Conservation (phyloP, 208 protist genomes). For the Paratrypanosoma confusum region DNA sequence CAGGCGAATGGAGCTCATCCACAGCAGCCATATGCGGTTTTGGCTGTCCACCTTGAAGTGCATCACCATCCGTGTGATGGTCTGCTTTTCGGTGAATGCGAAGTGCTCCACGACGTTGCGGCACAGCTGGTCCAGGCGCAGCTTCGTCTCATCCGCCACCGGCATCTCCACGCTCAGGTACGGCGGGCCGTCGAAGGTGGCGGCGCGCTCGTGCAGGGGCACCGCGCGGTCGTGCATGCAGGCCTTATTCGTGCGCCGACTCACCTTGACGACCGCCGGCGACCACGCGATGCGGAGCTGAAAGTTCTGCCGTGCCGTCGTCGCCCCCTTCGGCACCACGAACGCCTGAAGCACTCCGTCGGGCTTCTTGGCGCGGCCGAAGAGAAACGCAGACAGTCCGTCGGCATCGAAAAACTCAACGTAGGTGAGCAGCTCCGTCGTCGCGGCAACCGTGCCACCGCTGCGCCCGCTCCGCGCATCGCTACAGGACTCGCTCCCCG, state of each 20-base stretch:
- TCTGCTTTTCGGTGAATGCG: constrained; percentile 69
- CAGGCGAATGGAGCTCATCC: constrained; percentile 69
- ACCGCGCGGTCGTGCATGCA: constrained; percentile 48
- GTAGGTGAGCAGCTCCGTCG: constrained; percentile 44
- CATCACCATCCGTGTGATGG: constrained; percentile 66
- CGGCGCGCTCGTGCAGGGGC: constrained; percentile 33
- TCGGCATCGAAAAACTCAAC: constrained; percentile 79
- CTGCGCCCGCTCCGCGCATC: constrained; percentile 7
- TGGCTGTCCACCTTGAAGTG: constrained; percentile 77
- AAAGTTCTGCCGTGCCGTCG: constrained; percentile 48
- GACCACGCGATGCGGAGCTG: constrained; percentile 86
- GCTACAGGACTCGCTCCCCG: neutral
- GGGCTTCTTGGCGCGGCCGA: constrained; percentile 59
- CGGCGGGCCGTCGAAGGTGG: constrained; percentile 77
- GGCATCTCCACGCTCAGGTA: constrained; percentile 73
- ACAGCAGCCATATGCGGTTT: constrained; percentile 66
- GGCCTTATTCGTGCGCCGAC: constrained; percentile 71
- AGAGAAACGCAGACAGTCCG: constrained; percentile 69
- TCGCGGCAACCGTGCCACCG: constrained; percentile 8
- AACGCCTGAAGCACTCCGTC: constrained; percentile 88
- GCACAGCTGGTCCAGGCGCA: constrained; percentile 57
- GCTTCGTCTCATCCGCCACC: constrained; percentile 73
- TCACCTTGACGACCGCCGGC: constrained; percentile 69
- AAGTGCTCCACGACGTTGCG: constrained; percentile 79
- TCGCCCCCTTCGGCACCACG: constrained; percentile 73